A percentile compares a stretch with the other conserved stretches of the same genome.
These are phyloP conservation scores for Plasmodium falciparum DNA, from an alignment of 169 alveolate species.

Conservation along the genomic window DNA sequence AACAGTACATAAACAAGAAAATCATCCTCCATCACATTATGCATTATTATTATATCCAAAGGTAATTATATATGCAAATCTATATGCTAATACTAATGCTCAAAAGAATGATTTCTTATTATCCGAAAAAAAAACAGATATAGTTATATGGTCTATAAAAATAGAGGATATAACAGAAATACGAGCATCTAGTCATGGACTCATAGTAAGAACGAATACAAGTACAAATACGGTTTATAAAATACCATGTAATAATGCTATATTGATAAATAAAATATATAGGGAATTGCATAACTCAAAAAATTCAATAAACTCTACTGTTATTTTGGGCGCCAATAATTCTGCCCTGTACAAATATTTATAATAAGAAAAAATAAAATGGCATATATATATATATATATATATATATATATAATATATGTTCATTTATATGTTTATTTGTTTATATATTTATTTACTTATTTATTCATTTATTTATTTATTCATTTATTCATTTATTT, in stretches of 20 bases:
- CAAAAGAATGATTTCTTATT: constrained; percentile 19
- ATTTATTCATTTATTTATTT: too few relatives aligned
- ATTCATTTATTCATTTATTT: too few relatives aligned
- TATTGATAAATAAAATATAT: constrained; percentile 54
- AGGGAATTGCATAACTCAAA: constrained; percentile 64
- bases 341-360: constrained; percentile 3
- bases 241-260: constrained; percentile 72
- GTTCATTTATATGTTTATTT: neutral
- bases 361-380: neutral
- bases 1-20: constrained; percentile 73
- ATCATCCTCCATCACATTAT: constrained; percentile 71
- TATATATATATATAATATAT: neutral
- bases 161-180: constrained; percentile 68
- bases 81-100: constrained; percentile 33
- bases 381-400: neutral
- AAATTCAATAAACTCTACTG: constrained; percentile 61
- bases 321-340: constrained; percentile 27
- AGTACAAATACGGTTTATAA: constrained; percentile 31
- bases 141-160: constrained; percentile 75
- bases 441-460: neutral
- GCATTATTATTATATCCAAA: constrained; percentile 63
- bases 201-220: constrained; percentile 29
- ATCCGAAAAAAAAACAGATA: constrained; percentile 48
- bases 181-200: constrained; percentile 75
- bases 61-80: constrained; percentile 71